Evolutionary conservation across 257 asterid species (phyloP).

Genomic region (Phtheirospermum japonicum): DNA sequence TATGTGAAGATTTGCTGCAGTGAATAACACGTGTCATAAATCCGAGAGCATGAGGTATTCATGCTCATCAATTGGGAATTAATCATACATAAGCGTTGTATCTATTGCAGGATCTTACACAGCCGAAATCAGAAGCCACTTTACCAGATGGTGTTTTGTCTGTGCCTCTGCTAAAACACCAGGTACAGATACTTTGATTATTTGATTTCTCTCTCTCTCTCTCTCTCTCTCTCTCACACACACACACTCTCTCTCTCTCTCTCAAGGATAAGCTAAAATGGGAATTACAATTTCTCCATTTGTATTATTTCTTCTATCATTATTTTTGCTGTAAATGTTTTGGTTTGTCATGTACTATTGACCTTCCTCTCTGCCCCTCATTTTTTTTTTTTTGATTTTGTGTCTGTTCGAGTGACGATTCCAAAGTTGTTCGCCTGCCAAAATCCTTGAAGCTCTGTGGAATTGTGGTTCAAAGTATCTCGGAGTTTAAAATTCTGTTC

Average conservation of each 20-base stretch:
- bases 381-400: neutral
- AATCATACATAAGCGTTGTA: constrained; percentile 8
- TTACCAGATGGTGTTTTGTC: constrained; percentile 84
- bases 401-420: constrained; percentile 11
- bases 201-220: neutral
- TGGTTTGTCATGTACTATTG: neutral
- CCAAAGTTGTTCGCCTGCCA: constrained; percentile 7
- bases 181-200: constrained; percentile 33
- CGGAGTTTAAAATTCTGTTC: neutral
- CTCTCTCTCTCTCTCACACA: neutral
- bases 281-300: neutral
- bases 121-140: constrained; percentile 71
- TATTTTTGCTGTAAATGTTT: constrained; percentile 6
- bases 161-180: constrained; percentile 84
- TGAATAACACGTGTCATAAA: neutral
- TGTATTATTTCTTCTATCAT: neutral
- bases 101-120: constrained; percentile 58
- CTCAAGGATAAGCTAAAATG: constrained; percentile 7
- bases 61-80: constrained; percentile 12
- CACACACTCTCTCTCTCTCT: neutral
- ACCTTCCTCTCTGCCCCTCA: neutral
- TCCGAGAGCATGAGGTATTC: neutral
- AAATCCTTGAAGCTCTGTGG: neutral
- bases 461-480: neutral
- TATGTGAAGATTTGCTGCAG: constrained; percentile 14